These are phyloP conservation scores for Poa annua DNA, from an alignment of 176 grass and related monocot species.

Conservation along the genomic window DNA sequence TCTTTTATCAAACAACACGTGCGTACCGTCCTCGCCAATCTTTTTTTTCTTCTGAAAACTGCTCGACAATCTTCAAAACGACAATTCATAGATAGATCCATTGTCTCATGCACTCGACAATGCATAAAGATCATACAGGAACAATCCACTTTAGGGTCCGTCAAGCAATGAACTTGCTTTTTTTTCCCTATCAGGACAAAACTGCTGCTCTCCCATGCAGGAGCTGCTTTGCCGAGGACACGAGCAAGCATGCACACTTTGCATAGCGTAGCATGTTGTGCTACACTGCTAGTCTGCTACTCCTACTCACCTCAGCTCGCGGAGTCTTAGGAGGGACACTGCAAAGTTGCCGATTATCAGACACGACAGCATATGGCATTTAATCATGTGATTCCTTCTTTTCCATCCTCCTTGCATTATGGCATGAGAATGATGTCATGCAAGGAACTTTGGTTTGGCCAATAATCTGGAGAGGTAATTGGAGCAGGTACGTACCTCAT, in stretches of 20 bases:
- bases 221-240: conserved; percentile 41
- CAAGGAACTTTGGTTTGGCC: conserved; percentile 31
- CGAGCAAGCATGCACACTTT: conserved; percentile 22
- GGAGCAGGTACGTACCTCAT: not conserved
- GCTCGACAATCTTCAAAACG: not conserved
- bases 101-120: not conserved
- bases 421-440: conserved; percentile 32
- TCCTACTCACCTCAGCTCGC: conserved; percentile 4
- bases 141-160: conserved; percentile 49
- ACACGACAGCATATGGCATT: conserved; percentile 47
- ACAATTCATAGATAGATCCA: conserved; percentile 7
- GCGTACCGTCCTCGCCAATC: not conserved
- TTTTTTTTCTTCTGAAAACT: not conserved
- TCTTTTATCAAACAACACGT: not conserved
- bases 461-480: conserved; percentile 21
- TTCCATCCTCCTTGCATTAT: conserved; percentile 33
- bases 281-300: too few species aligned
- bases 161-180: conserved; percentile 49
- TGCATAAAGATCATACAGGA: conserved; percentile 33
- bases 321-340: conserved; percentile 29
- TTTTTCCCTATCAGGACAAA: conserved; percentile 38
- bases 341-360: conserved; percentile 31
- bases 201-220: conserved; percentile 2
- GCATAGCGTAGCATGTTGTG: conserved; percentile 14
- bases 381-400: conserved; percentile 60